These are phyloP conservation scores for Salix brachista DNA, from an alignment of 345 rosid species.

Conservation along the genomic window DNA sequence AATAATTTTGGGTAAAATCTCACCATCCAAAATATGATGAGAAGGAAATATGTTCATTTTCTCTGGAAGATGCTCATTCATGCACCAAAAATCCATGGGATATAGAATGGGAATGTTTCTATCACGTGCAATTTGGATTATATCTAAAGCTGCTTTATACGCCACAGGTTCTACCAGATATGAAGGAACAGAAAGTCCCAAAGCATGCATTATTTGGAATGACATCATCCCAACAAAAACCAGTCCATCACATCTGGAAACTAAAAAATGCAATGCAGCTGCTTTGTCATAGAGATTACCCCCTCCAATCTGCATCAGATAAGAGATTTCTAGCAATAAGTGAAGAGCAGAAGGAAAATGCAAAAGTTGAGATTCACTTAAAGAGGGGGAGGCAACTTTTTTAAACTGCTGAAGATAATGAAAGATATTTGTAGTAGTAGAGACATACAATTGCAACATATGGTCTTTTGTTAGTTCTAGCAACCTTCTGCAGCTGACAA, in stretches of 20 bases:
- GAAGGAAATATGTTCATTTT: slow-evolving; percentile 42
- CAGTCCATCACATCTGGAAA: slow-evolving; percentile 58
- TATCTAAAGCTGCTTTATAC: slow-evolving; percentile 37
- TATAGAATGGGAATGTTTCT: slow-evolving; percentile 36
- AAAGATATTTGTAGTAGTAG: not conserved
- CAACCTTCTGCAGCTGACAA: slow-evolving; percentile 34
- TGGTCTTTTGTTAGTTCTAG: slow-evolving; percentile 39
- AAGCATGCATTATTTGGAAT: slow-evolving; percentile 55
- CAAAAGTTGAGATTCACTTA: not conserved
- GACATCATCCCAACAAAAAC: slow-evolving; percentile 60
- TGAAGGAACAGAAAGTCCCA: slow-evolving; percentile 43
- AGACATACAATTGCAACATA: slow-evolving; percentile 57
- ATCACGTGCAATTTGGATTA: slow-evolving; percentile 39
- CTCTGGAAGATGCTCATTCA: slow-evolving; percentile 22
- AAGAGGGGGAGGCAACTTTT: not conserved
- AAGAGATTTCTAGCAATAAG: slow-evolving; percentile 10
- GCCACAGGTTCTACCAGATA: slow-evolving; percentile 45
- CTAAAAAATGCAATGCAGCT: slow-evolving; percentile 54
- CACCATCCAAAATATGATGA: slow-evolving; percentile 40
- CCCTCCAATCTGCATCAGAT: slow-evolving; percentile 59
- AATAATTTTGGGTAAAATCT: slow-evolving; percentile 19
- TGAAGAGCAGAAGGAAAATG: slow-evolving; percentile 5
- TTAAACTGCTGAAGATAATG: not conserved
- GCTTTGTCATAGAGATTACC: slow-evolving; percentile 48
- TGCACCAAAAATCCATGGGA: slow-evolving; percentile 62